Percentiles rank a stretch among this genome's conserved stretches.
Evolutionary conservation across 257 asterid species (phyloP).

Genomic region (Solanum pennellii): DNA sequence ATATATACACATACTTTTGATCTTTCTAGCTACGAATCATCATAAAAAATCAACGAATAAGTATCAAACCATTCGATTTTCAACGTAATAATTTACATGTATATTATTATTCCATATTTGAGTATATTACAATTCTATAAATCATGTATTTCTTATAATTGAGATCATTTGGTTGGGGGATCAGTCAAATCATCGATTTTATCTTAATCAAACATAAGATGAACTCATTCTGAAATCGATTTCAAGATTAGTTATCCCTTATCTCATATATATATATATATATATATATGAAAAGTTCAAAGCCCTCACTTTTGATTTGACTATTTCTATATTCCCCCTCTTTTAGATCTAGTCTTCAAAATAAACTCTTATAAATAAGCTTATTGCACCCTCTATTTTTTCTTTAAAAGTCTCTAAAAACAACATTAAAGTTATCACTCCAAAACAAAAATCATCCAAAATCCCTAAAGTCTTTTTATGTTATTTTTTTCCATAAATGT

Average conservation of each 20-base stretch:
- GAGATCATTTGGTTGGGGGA: fast-evolving
- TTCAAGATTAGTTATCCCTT: background rate
- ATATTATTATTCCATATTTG: background rate
- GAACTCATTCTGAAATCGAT: background rate
- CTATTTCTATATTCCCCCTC: background rate
- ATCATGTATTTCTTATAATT: background rate
- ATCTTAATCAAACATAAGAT: background rate
- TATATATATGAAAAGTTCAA: background rate
- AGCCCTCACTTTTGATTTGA: background rate
- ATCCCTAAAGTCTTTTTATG: background rate
- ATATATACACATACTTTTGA: background rate
- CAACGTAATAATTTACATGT: background rate
- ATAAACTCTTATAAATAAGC: background rate
- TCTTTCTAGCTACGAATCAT: background rate
- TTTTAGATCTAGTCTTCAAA: background rate
- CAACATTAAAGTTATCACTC: background rate
- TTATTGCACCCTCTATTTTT: background rate
- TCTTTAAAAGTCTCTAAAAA: background rate
- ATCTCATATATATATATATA: background rate
- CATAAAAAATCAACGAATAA: background rate
- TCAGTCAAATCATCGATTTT: too few species aligned
- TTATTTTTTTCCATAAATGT: background rate
- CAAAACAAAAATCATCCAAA: background rate
- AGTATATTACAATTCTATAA: background rate
- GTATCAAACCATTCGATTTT: background rate